Evolutionary conservation across 768 basidiomycete genomes (phyloP), one percentile per base, ranked within the genome.

Genomic region (Clitopilus hobsonii): DNA sequence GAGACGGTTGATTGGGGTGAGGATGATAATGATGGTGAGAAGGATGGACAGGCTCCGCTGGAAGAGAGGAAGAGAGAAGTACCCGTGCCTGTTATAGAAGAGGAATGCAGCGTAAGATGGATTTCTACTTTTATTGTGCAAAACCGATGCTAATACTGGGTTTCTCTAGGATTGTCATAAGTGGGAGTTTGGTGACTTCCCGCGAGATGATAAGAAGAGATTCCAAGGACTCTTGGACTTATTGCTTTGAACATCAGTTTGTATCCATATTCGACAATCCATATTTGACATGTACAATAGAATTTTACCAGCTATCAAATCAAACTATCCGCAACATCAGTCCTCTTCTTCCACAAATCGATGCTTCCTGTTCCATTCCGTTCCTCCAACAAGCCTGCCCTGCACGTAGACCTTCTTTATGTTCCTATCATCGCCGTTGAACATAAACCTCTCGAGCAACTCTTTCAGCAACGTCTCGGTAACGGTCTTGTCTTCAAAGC

Each of bases 341-440:
- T 16, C 41, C 22, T 45, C 41, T 45, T 10, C 11, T 45, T 20
- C 41, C 18, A 36, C 32, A n/a, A 4, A 11, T 36, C 41, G 2
- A 10, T 16, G 41, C 41, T 45, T 45, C 8, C 10, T 16, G 8
- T 20, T 18, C 41, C 41, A 45, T 18, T 10, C 41, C 8, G 10
- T 75, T 13, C 95, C 95, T 8, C 92, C 94, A 29, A 98, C 82
- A 28, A 82, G 67, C 41, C 74, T 68, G 1, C 95, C 94, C 62
- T 90, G 86, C 16, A 98, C 94, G 63, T 86, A 94, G 22, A 98
- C 94, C 54, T 77, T 75, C 51, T 71, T 71, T 54, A 97, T 85
- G 69, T 93, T 94, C 64, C 92, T 76, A 65, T 91, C 85, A 67
- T 96, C 94, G 6, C 91, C 93, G 38, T 84, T 83, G 65, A 92